These are phyloP conservation scores for Pseudogymnoascus sp. DNA, from an alignment of 2,329 filamentous ascomycete genomes.

Conservation along the genomic window DNA sequence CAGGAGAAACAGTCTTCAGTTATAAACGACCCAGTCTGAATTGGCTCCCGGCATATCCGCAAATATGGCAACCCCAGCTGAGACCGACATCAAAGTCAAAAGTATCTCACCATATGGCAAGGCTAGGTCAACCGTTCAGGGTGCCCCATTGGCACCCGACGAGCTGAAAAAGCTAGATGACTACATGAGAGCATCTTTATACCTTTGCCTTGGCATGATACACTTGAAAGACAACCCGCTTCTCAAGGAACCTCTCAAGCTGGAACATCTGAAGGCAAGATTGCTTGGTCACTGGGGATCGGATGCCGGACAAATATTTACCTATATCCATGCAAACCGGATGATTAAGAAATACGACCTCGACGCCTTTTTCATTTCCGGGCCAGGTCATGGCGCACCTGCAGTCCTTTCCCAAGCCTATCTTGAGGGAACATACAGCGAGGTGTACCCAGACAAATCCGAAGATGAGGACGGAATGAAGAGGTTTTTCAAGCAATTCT, in stretches of 20 bases:
- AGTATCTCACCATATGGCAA: constrained; percentile 57
- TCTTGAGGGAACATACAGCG: constrained; percentile 68
- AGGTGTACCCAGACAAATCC: constrained; percentile 67
- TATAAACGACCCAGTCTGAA: neutral
- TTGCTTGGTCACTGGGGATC: constrained; percentile 73
- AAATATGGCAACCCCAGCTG: constrained; percentile 10
- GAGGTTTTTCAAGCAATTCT: constrained; percentile 76
- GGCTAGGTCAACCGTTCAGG: constrained; percentile 57
- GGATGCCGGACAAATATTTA: constrained; percentile 73
- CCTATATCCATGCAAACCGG: constrained; percentile 75
- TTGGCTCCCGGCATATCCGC: neutral
- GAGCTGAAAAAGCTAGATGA: constrained; percentile 62
- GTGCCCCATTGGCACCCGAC: constrained; percentile 53
- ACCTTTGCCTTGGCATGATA: constrained; percentile 72
- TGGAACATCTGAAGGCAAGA: constrained; percentile 65
- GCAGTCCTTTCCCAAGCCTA: constrained; percentile 70
- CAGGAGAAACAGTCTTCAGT: neutral
- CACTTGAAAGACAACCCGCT: constrained; percentile 69
- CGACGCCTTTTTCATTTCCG: constrained; percentile 64
- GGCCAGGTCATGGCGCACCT: constrained; percentile 70
- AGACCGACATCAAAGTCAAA: constrained; percentile 33
- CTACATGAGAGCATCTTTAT: constrained; percentile 67
- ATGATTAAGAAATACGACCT: constrained; percentile 74
- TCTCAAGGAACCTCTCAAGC: constrained; percentile 58
- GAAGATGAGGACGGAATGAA: constrained; percentile 61